A percentile compares a stretch with the other conserved stretches of the same genome.
Conservation (phyloP, 106 monocot genomes). For the Iris macrosiphon region DNA sequence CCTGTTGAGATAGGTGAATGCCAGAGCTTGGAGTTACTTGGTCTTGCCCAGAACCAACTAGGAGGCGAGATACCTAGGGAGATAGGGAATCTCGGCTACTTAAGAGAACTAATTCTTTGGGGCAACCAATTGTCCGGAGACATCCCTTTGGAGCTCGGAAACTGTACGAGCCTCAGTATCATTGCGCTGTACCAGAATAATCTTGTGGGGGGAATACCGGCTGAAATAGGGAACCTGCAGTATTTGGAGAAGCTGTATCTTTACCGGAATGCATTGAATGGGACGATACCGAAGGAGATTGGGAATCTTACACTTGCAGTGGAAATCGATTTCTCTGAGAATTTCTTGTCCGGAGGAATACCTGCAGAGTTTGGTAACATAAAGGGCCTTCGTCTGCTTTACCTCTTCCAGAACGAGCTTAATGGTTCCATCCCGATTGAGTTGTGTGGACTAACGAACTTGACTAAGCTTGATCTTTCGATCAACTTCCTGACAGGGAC, state of each 20-base stretch:
- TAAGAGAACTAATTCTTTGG: conserved; percentile 66
- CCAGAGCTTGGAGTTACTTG: conserved; percentile 42
- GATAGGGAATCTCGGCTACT: conserved; percentile 41
- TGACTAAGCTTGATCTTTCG: conserved; percentile 87
- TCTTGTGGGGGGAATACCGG: conserved; percentile 62
- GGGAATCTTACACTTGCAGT: conserved; percentile 45
- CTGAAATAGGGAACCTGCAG: conserved; percentile 52
- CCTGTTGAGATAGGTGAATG: conserved; percentile 73
- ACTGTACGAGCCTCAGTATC: conserved; percentile 47
- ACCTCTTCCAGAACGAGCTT: conserved; percentile 87
- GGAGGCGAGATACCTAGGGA: conserved; percentile 60
- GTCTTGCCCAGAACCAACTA: conserved; percentile 84
- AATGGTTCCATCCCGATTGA: conserved; percentile 65
- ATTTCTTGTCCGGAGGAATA: conserved; percentile 61
- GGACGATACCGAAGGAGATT: conserved; percentile 72
- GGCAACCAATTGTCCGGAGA: conserved; percentile 56
- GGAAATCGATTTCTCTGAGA: conserved; percentile 95
- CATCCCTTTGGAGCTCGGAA: conserved; percentile 71
- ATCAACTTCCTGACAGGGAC: conserved; percentile 66
- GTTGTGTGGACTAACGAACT: conserved; percentile 47
- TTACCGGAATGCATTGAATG: conserved; percentile 89
- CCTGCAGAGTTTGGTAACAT: conserved; percentile 57
- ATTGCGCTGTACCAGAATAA: conserved; percentile 88
- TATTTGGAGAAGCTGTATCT: conserved; percentile 58
- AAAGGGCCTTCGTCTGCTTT: conserved; percentile 49